Evolutionary conservation across 345 rosid species (phyloP).

Genomic region (Aquilaria sinensis): DNA sequence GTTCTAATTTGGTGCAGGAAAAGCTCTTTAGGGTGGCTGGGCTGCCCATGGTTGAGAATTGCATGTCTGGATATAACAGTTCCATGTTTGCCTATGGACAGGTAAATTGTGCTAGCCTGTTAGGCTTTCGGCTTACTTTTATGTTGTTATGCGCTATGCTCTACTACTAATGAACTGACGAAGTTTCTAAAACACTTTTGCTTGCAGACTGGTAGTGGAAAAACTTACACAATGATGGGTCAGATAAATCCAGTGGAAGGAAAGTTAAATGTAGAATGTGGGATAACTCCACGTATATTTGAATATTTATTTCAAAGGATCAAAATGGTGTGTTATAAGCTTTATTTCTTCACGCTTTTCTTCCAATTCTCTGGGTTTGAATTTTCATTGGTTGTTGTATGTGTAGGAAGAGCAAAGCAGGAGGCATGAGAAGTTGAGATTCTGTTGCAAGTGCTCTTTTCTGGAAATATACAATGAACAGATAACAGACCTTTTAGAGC

Average conservation of each 20-base stretch:
- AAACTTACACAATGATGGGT: constrained; percentile 97
- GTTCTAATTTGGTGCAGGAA: constrained; percentile 41
- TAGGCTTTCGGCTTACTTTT: not conserved
- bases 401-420: constrained; percentile 76
- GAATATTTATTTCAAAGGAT: constrained; percentile 79
- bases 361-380: not conserved
- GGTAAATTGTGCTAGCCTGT: constrained; percentile 31
- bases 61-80: constrained; percentile 90
- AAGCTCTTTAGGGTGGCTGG: constrained; percentile 74
- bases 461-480: constrained; percentile 95
- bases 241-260: constrained; percentile 55
- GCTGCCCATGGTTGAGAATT: constrained; percentile 93
- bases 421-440: constrained; percentile 66
- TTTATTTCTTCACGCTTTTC: constrained; percentile 2
- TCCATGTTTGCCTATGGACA: constrained; percentile 97
- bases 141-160: not conserved
- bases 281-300: constrained; percentile 87
- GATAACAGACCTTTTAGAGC: constrained; percentile 85
- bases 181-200: not conserved
- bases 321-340: constrained; percentile 32
- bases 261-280: constrained; percentile 50
- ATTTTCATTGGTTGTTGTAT: constrained; percentile 11
- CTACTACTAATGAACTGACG: not conserved
- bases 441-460: constrained; percentile 89
- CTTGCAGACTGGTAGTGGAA: constrained; percentile 96